These are phyloP conservation scores for Ceratocystis cubensis DNA, from an alignment of 2,329 filamentous ascomycete genomes.

Conservation along the genomic window DNA sequence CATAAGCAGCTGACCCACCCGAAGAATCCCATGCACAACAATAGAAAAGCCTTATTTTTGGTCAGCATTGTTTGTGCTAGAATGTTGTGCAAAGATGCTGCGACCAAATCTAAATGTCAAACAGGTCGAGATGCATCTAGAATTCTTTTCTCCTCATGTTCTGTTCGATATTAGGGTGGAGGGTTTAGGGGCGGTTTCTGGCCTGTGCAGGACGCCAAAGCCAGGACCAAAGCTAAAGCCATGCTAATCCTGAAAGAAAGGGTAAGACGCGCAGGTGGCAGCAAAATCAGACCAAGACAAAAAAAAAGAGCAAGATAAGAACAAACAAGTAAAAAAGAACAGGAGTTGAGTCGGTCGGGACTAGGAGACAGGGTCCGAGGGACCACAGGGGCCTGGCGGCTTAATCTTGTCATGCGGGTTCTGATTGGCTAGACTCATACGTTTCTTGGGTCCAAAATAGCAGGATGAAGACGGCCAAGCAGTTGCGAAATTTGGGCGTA, in stretches of 20 bases:
- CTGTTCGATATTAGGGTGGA: too few relatives aligned
- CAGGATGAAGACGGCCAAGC: background rate
- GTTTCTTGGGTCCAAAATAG: slow-evolving; percentile 1
- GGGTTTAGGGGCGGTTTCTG: background rate
- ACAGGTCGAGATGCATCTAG: background rate
- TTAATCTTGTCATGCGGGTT: background rate
- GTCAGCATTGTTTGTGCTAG: background rate
- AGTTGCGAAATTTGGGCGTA: background rate
- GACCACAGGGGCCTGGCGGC: background rate
- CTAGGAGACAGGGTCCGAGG: background rate
- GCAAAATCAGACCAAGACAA: background rate
- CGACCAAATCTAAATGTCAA: background rate
- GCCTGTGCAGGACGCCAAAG: background rate
- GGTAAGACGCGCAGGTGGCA: background rate
- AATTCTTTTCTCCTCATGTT: too few relatives aligned
- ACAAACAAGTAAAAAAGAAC: background rate
- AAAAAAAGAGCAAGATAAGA: background rate
- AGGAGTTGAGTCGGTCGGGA: background rate
- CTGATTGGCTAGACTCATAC: background rate
- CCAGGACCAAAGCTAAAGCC: background rate
- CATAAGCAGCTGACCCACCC: background rate
- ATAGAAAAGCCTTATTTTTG: background rate
- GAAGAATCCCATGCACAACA: background rate
- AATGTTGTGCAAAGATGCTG: background rate
- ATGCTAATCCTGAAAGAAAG: background rate